A percentile compares a stretch with the other conserved stretches of the same genome.
Evolutionary conservation across 352 stramenopile species (phyloP).

Genomic region (Phytophthora quininea): DNA sequence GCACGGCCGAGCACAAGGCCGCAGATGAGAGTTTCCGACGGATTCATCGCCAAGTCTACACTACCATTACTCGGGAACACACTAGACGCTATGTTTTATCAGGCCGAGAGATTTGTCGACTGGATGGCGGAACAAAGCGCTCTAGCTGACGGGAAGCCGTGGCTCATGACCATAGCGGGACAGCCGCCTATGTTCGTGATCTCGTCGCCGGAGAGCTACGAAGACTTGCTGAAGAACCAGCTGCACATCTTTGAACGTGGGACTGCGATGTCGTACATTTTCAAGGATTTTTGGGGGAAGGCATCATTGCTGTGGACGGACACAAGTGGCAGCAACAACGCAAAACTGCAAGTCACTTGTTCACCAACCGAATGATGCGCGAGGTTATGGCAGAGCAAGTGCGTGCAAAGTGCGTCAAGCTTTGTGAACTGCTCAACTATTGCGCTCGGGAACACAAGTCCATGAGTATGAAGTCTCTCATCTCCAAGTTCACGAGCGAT

Average conservation of each 20-base stretch:
- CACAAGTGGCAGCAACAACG: conserved; percentile 65
- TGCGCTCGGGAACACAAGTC: conserved; percentile 7
- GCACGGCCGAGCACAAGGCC: conserved; percentile 14
- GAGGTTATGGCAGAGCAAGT: conserved; percentile 52
- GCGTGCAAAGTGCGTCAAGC: conserved; percentile 24
- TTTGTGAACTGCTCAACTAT: conserved; percentile 32
- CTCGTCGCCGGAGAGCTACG: conserved; percentile 35
- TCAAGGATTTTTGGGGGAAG: conserved; percentile 67
- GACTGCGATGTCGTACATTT: conserved; percentile 35
- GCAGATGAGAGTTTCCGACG: conserved; percentile 16
- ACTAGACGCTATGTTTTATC: conserved; percentile 38
- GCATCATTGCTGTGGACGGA: conserved; percentile 70
- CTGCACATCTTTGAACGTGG: conserved; percentile 70
- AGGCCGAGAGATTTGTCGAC: conserved; percentile 38
- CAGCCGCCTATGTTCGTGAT: conserved; percentile 38
- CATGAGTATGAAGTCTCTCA: conserved; percentile 45
- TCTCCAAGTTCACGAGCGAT: conserved; percentile 70
- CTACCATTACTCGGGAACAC: conserved; percentile 43
- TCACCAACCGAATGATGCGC: conserved; percentile 68
- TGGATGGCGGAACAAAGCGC: conserved; percentile 43
- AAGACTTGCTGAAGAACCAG: conserved; percentile 59
- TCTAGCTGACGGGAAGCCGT: conserved; percentile 32
- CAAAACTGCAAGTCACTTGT: conserved; percentile 87
- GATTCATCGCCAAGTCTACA: conserved; percentile 30
- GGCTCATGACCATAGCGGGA: conserved; percentile 31